Evolutionary conservation across 805 yeast genomes (phyloP).

Genomic region (Danielia oregonensis): DNA sequence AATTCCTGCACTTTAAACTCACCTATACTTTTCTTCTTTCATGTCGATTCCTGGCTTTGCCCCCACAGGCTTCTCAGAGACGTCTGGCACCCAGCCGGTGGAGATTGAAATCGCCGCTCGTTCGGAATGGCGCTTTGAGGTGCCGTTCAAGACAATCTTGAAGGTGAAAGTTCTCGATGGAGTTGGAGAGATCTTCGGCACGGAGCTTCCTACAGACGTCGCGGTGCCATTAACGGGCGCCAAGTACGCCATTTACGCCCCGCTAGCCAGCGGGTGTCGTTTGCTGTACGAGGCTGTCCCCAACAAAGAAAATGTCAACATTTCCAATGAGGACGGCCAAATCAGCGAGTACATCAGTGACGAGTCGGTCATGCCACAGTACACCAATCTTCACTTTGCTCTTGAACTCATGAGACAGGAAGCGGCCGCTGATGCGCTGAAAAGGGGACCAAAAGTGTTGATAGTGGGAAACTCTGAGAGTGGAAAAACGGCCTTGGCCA

Average conservation of each 20-base stretch:
- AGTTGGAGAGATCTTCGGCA: conserved; percentile 86
- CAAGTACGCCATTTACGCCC: conserved; percentile 37
- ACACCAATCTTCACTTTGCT: conserved; percentile 70
- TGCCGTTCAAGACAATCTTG: conserved; percentile 48
- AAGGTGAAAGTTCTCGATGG: conserved; percentile 59
- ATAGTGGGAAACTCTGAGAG: conserved; percentile 67
- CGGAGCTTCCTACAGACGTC: conserved; percentile 75
- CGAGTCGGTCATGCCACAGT: conserved; percentile 62
- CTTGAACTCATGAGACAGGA: conserved; percentile 52
- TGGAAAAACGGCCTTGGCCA: conserved; percentile 78
- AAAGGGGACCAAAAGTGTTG: conserved; percentile 58
- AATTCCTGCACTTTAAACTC: too few species aligned
- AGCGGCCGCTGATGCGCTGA: conserved; percentile 21
- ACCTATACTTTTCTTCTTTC: too few species aligned
- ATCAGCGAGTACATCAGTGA: conserved; percentile 64
- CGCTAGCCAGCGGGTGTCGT: conserved; percentile 58
- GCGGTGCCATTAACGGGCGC: conserved; percentile 41
- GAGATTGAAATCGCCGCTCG: conserved; percentile 27
- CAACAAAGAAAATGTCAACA: conserved; percentile 22
- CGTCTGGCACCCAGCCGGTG: conserved; percentile 6
- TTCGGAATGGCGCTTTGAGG: conserved; percentile 80
- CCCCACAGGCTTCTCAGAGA: background rate
- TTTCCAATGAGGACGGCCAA: conserved; percentile 32
- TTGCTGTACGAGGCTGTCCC: conserved; percentile 42
- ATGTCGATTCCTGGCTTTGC: conserved; percentile 17